Evolutionary conservation across 2,329 filamentous ascomycete species (phyloP).

Genomic region (Fusarium concolor): DNA sequence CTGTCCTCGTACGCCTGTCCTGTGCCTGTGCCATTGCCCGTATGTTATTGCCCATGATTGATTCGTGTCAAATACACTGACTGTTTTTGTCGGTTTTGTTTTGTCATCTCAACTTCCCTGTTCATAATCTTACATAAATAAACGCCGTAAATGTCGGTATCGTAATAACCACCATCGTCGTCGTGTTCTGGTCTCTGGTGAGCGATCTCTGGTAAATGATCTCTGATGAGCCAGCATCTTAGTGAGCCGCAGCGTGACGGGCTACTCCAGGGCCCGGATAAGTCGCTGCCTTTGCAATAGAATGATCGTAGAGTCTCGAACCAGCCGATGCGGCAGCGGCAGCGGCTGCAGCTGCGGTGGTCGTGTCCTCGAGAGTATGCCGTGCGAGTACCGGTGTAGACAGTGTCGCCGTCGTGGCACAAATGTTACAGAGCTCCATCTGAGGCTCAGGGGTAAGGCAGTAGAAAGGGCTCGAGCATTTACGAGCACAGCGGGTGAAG

Average conservation of each 20-base stretch:
- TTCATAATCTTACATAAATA: conserved; percentile 24
- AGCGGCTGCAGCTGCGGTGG: conserved; percentile 23
- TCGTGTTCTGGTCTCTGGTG: conserved; percentile 4
- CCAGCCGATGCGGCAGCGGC: conserved; percentile 21
- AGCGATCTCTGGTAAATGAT: no score
- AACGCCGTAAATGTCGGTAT: conserved; percentile 20
- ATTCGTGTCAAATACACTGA: neutral
- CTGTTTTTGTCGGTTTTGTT: conserved; percentile 25
- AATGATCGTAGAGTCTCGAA: conserved; percentile 32
- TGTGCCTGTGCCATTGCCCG: neutral
- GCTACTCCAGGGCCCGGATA: conserved; percentile 30
- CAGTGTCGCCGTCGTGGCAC: conserved; percentile 33
- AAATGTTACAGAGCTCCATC: conserved; percentile 45
- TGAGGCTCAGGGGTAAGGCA: conserved; percentile 45
- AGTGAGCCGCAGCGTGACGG: conserved; percentile 28
- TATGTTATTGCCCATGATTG: conserved; percentile 9
- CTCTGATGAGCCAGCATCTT: neutral
- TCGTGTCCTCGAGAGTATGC: conserved; percentile 31
- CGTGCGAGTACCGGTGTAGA: conserved; percentile 46
- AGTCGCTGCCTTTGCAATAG: conserved; percentile 31
- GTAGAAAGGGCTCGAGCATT: conserved; percentile 48
- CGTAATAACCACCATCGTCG: neutral
- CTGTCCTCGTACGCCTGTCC: conserved; percentile 35
- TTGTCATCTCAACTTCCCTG: conserved; percentile 35
- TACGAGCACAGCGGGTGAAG: conserved; percentile 47